These are phyloP conservation scores for Leucosporidium scottii DNA, from an alignment of 768 basidiomycete species.

Conservation along the genomic window DNA sequence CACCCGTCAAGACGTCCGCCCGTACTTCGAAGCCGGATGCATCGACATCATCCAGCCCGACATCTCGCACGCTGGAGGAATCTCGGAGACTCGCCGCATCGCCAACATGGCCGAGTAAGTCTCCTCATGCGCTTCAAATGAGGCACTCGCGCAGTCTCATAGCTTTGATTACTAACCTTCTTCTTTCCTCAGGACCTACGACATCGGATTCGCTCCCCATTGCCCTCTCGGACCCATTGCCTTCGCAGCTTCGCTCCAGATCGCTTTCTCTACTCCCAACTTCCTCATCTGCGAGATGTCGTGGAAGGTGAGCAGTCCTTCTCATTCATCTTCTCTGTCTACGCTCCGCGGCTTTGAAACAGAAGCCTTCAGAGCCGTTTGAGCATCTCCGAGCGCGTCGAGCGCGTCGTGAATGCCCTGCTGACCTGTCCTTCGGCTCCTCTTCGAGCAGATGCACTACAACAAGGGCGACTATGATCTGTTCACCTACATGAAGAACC, in stretches of 20 bases:
- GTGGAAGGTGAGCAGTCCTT: conserved; percentile 31
- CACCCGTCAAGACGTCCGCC: conserved; percentile 57
- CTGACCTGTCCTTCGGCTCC: conserved; percentile 39
- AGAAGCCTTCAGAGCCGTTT: too few species aligned
- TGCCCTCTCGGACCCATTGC: conserved; percentile 67
- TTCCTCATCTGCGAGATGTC: conserved; percentile 46
- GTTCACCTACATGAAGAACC: conserved; percentile 52
- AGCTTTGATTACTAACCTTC: neutral
- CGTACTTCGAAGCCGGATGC: conserved; percentile 57
- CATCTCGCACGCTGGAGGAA: conserved; percentile 46
- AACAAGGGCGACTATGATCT: conserved; percentile 53
- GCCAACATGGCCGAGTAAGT: conserved; percentile 51
- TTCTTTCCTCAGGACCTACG: conserved; percentile 48
- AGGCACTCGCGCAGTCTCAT: too few species aligned
- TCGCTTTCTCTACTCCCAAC: conserved; percentile 56
- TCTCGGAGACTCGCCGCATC: conserved; percentile 55
- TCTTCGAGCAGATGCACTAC: conserved; percentile 50
- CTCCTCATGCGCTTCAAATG: neutral
- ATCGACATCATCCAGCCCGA: conserved; percentile 67
- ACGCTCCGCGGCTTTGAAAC: too few species aligned
- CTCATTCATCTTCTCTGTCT: neutral
- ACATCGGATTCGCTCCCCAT: conserved; percentile 63
- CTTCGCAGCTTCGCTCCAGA: conserved; percentile 62
- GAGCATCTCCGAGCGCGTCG: too few species aligned
- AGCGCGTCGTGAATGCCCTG: too few species aligned